Conservation (phyloP, 257 asterid genomes). For the Capsicum baccatum region DNA sequence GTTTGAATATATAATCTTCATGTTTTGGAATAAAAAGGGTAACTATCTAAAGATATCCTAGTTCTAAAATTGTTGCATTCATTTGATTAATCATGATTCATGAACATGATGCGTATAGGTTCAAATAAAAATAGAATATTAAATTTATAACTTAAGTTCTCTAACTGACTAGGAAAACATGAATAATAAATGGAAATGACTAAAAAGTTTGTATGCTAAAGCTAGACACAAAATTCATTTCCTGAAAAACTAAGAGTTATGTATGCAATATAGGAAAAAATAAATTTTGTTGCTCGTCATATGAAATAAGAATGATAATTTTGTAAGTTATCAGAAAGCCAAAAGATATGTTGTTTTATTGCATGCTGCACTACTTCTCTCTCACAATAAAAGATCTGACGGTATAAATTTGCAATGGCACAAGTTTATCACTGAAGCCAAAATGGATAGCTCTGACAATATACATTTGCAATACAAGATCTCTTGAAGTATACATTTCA, state of each 20-base stretch:
- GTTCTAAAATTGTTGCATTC: not conserved
- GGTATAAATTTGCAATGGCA: not conserved
- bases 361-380: constrained; percentile 1
- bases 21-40: no score
- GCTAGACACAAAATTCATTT: not conserved
- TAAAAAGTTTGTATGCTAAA: not conserved
- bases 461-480: no score
- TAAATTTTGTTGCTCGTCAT: not conserved
- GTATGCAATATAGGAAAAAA: not conserved
- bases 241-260: not conserved
- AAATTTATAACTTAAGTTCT: not conserved
- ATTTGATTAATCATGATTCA: not conserved
- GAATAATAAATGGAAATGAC: constrained; percentile 23
- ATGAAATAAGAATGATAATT: not conserved
- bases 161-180: constrained; percentile 4
- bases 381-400: constrained; percentile 12
- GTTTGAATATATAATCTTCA: no score
- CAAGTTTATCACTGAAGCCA: constrained; percentile 8
- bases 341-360: constrained; percentile 17
- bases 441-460: not conserved
- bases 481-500: no score
- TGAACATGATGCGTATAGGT: not conserved
- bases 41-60: no score
- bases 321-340: not conserved
- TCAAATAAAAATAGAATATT: not conserved